A percentile compares a stretch with the other conserved stretches of the same genome.
phyloP scores from a whole-genome alignment of 768 basidiomycete genomes.

The Podaxis carcinomalis region DNA sequence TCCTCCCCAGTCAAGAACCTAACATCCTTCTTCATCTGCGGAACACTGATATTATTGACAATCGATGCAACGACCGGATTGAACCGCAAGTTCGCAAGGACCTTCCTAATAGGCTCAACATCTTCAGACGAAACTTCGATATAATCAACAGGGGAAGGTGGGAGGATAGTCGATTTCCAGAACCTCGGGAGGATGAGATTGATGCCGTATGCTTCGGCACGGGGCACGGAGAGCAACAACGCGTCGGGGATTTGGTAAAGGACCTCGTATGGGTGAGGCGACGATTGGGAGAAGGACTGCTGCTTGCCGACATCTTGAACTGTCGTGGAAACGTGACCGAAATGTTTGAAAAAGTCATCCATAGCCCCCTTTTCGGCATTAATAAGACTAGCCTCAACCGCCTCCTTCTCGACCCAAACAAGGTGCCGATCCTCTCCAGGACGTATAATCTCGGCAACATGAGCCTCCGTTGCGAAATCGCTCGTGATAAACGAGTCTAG shows the following conservation, averaged over 20 bases:
- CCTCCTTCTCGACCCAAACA: constrained; percentile 58
- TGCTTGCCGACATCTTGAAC: constrained; percentile 13
- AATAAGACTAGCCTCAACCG: constrained; percentile 43
- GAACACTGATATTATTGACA: constrained; percentile 63
- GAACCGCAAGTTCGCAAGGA: constrained; percentile 61
- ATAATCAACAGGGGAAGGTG: constrained; percentile 41
- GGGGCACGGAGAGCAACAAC: constrained; percentile 47
- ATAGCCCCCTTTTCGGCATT: constrained; percentile 8
- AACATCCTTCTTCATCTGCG: constrained; percentile 66
- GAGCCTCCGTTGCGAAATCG: constrained; percentile 22
- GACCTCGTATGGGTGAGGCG: constrained; percentile 21
- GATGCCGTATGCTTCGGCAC: constrained; percentile 37
- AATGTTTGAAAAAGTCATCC: constrained; percentile 4
- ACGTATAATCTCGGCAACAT: constrained; percentile 21
- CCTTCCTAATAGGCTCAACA: constrained; percentile 47
- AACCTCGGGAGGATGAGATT: constrained; percentile 65
- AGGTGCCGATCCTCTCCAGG: constrained; percentile 30
- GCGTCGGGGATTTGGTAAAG: constrained; percentile 39
- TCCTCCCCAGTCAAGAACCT: constrained; percentile 86
- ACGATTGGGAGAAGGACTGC: constrained; percentile 10
- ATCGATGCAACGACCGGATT: constrained; percentile 64
- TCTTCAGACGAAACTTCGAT: constrained; percentile 55
- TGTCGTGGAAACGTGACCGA: constrained; percentile 14
- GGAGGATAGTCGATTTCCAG: constrained; percentile 68
- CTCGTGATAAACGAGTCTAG: constrained; percentile 26